Evolutionary conservation across 2,329 filamentous ascomycete species (phyloP).

Genomic region (Phialophora chinensis): DNA sequence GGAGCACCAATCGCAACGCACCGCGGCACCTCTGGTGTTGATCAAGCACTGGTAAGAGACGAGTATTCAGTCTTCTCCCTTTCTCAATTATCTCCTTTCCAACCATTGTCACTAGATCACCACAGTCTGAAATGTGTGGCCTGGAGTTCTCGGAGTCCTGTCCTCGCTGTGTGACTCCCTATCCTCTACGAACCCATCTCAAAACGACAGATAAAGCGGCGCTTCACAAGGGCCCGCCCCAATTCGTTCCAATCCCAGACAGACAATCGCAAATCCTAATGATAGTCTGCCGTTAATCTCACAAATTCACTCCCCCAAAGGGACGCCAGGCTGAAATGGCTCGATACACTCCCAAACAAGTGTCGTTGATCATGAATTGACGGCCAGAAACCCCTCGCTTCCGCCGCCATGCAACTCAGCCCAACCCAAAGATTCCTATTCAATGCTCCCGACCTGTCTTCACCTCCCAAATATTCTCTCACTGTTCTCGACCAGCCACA

Average conservation of each 20-base stretch:
- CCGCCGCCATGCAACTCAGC: constrained; percentile 7
- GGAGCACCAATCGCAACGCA: neutral
- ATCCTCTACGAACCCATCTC: neutral
- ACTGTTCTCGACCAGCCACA: constrained; percentile 91
- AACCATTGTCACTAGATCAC: constrained; percentile 5
- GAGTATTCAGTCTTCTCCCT: neutral
- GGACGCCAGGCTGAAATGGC: constrained; percentile 23
- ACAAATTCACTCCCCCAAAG: constrained; percentile 5
- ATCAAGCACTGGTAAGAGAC: too few relatives aligned
- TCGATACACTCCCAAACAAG: constrained; percentile 15
- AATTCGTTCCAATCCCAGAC: constrained; percentile 9
- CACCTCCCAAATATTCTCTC: constrained; percentile 71
- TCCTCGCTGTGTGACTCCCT: neutral
- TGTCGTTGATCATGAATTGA: constrained; percentile 17
- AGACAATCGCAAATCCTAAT: constrained; percentile 5
- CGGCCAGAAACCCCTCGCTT: constrained; percentile 1
- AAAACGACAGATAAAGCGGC: constrained; percentile 3
- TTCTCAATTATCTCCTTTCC: constrained; percentile 1
- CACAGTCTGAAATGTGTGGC: neutral
- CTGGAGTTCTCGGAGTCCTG: neutral
- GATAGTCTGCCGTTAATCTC: constrained; percentile 7
- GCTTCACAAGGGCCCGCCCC: constrained; percentile 13
- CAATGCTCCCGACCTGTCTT: constrained; percentile 16
- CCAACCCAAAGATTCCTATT: constrained; percentile 25
- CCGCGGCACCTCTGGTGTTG: too few relatives aligned